Conservation (phyloP, 1,284 basidiomycete species). For the Gomphus bonarii region DNA sequence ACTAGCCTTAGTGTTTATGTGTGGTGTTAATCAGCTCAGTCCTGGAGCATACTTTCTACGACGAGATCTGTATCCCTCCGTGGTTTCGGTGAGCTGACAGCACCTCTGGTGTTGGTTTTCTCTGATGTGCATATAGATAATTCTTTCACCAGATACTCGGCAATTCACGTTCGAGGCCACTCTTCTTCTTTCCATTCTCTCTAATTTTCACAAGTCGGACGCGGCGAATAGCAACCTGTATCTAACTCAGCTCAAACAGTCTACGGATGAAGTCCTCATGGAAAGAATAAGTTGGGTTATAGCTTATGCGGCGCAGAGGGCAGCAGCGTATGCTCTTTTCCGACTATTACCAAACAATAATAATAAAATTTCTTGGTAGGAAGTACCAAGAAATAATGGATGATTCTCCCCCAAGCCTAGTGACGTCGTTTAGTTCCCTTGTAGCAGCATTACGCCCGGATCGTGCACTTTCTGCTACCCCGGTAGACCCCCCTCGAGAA, state of each 20-base stretch:
- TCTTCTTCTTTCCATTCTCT: constrained; percentile 44
- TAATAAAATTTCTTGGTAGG: constrained; percentile 22
- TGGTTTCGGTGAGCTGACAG: constrained; percentile 31
- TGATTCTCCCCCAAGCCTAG: constrained; percentile 38
- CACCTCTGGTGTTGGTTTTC: background rate
- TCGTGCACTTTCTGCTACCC: constrained; percentile 36
- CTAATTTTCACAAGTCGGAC: constrained; percentile 60
- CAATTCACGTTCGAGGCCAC: constrained; percentile 47
- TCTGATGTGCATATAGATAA: constrained; percentile 28
- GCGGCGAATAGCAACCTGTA: constrained; percentile 57
- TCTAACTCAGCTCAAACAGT: constrained; percentile 38
- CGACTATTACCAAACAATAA: too few species aligned
- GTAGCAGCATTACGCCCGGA: constrained; percentile 42
- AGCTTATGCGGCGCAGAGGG: constrained; percentile 37
- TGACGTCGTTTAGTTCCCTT: constrained; percentile 37
- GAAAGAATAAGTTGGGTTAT: constrained; percentile 44
- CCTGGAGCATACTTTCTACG: constrained; percentile 59
- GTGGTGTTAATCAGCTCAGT: constrained; percentile 49
- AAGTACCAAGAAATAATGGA: constrained; percentile 45
- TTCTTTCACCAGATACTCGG: constrained; percentile 41
- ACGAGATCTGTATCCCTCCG: constrained; percentile 44
- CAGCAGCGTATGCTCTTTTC: constrained; percentile 35
- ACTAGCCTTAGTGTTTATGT: constrained; percentile 43
- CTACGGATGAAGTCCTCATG: constrained; percentile 39
- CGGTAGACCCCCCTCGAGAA: constrained; percentile 37